phyloP scores from a whole-genome alignment of 1,139 yeast genomes.

The Yamadazyma kanchanaburiensis region DNA sequence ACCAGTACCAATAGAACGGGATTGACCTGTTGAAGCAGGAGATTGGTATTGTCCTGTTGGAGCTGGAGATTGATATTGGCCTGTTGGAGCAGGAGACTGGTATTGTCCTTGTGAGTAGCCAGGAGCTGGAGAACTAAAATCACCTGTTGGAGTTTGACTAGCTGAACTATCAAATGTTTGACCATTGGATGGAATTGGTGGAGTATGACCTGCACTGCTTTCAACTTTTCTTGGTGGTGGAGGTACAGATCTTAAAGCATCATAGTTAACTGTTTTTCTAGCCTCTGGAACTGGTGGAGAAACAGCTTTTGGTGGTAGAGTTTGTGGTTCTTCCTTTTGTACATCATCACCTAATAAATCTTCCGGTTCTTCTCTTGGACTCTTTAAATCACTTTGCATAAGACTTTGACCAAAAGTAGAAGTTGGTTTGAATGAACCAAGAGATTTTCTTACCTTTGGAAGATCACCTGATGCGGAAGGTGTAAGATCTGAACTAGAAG shows the following conservation, averaged over 20 bases:
- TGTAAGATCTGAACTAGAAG: conserved; percentile 35
- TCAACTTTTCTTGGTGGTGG: conserved; percentile 32
- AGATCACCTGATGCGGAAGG: conserved; percentile 24
- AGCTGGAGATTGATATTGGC: conserved; percentile 3
- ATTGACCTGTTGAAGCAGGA: conserved; percentile 1
- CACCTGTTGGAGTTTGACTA: conserved; percentile 4
- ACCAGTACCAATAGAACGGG: no score
- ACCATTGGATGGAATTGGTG: conserved; percentile 11
- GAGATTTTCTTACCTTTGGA: conserved; percentile 36
- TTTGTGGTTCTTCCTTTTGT: conserved; percentile 5
- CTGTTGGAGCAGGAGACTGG: conserved; percentile 6
- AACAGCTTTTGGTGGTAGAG: conserved; percentile 5
- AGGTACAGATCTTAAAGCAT: conserved; percentile 48
- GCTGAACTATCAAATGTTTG: no score
- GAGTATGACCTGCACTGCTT: conserved; percentile 7
- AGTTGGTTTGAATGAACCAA: conserved; percentile 52
- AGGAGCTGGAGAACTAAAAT: conserved; percentile 7
- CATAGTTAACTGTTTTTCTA: conserved; percentile 35
- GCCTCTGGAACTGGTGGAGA: conserved; percentile 3
- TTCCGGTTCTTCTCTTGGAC: conserved; percentile 20
- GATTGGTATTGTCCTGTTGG: neutral
- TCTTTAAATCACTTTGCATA: conserved; percentile 22
- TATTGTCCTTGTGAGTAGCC: conserved; percentile 7
- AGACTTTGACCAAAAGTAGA: conserved; percentile 68
- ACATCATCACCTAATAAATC: conserved; percentile 28